A percentile compares a stretch with the other conserved stretches of the same genome.
Evolutionary conservation across 345 rosid genomes (phyloP).

Genomic region (Murraya paniculata): DNA sequence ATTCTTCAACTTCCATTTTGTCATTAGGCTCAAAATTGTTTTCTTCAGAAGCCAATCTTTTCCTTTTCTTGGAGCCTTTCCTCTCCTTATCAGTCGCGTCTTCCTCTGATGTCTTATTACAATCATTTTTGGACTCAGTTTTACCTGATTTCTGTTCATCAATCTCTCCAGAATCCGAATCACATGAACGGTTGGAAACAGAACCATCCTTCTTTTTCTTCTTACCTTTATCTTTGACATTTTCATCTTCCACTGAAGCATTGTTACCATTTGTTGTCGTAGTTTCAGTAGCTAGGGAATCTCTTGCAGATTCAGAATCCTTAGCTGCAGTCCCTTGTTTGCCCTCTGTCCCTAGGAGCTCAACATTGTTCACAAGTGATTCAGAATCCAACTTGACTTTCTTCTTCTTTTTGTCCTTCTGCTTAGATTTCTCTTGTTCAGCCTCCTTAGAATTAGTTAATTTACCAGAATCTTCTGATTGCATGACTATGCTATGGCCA

Average conservation of each 20-base stretch:
- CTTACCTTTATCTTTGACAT: slow-evolving; percentile 12
- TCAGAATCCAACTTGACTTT: slow-evolving; percentile 29
- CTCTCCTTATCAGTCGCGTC: slow-evolving; percentile 23
- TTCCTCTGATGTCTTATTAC: slow-evolving; percentile 15
- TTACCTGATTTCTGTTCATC: slow-evolving; percentile 15
- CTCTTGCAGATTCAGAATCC: background rate
- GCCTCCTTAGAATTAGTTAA: background rate
- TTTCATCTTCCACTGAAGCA: slow-evolving; percentile 20
- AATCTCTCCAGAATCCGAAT: slow-evolving; percentile 10
- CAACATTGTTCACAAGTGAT: slow-evolving; percentile 1
- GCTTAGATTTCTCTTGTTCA: slow-evolving; percentile 18
- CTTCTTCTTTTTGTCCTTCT: slow-evolving; percentile 45
- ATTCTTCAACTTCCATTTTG: slow-evolving; percentile 39
- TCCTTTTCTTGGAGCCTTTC: slow-evolving; percentile 69
- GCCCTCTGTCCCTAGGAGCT: slow-evolving; percentile 16
- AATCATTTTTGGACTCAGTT: slow-evolving; percentile 20
- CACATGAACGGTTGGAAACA: background rate
- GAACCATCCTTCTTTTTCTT: slow-evolving; percentile 22
- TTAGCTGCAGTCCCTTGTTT: slow-evolving; percentile 2
- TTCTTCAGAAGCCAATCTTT: slow-evolving; percentile 56
- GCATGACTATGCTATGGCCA: background rate
- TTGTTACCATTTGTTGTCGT: background rate
- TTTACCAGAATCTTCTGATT: slow-evolving; percentile 22
- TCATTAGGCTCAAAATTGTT: slow-evolving; percentile 25
- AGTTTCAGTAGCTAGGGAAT: background rate